phyloP scores from a whole-genome alignment of 352 stramenopile species.

The Pythium myriotylum region DNA sequence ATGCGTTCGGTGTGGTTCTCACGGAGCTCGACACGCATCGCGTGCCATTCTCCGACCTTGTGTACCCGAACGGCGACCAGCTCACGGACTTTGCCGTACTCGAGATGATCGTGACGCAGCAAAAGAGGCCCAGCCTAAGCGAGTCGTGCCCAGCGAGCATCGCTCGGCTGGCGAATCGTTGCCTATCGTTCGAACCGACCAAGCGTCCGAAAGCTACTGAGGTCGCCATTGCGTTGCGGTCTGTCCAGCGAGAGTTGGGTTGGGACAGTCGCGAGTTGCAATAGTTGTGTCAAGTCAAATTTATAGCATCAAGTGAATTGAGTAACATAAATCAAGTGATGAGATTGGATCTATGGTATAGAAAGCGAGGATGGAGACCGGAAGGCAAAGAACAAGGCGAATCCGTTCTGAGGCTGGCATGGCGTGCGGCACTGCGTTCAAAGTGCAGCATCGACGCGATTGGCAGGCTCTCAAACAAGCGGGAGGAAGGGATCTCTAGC shows the following conservation, averaged over 20 bases:
- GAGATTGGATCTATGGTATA: no score
- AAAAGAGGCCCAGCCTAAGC: slow-evolving; percentile 5
- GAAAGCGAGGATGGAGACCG: no score
- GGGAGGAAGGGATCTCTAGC: no score
- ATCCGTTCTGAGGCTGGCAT: no score
- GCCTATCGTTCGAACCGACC: slow-evolving; percentile 8
- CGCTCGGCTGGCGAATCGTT: background rate
- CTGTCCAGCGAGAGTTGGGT: background rate
- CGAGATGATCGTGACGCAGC: background rate
- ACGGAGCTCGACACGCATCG: slow-evolving; percentile 23
- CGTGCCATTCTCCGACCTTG: slow-evolving; percentile 20
- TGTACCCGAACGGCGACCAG: slow-evolving; percentile 4
- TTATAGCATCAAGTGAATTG: no score
- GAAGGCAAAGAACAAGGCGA: no score
- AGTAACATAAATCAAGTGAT: no score
- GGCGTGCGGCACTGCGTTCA: no score
- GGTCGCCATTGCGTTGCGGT: background rate
- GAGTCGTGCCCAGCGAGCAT: slow-evolving; percentile 1
- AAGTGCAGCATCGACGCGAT: no score
- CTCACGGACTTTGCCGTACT: slow-evolving; percentile 15
- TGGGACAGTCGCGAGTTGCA: no score
- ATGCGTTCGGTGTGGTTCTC: slow-evolving; percentile 24
- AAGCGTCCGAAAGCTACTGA: slow-evolving; percentile 1
- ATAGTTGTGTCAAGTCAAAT: no score
- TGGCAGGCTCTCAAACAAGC: no score